Percentiles rank a stretch among this genome's conserved stretches.
Conservation (phyloP, 139 green algal genomes). For the Deuterostichococcus epilithicus region DNA sequence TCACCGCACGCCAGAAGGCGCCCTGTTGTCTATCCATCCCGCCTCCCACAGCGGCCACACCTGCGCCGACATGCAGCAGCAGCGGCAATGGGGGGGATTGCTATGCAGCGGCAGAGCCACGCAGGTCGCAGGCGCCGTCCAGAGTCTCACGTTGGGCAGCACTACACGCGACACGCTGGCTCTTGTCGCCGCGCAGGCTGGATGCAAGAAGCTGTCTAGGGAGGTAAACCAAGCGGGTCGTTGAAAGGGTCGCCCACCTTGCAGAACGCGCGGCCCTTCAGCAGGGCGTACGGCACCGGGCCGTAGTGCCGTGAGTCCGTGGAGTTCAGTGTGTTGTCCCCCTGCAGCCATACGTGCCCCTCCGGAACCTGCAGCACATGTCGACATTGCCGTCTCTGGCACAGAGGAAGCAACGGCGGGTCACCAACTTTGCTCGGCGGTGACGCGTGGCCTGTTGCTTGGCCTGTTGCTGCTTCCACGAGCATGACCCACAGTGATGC, state of each 20-base stretch:
- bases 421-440: too few relatives aligned
- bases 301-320: slow-evolving; percentile 77
- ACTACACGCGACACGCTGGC: neutral
- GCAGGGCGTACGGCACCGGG: slow-evolving; percentile 60
- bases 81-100: too few relatives aligned
- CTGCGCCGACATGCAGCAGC: slow-evolving; percentile 12
- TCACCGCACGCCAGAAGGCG: too few relatives aligned
- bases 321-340: slow-evolving; percentile 74
- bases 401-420: too few relatives aligned
- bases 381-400: too few relatives aligned
- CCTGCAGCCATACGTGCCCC: slow-evolving; percentile 76
- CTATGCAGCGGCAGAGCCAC: neutral
- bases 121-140: neutral
- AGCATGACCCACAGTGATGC: too few relatives aligned
- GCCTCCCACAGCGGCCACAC: slow-evolving; percentile 40
- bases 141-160: neutral
- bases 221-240: neutral
- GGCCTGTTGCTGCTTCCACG: too few relatives aligned
- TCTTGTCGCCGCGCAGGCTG: neutral
- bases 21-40: slow-evolving; percentile 25
- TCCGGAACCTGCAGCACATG: slow-evolving; percentile 47
- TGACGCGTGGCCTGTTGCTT: too few relatives aligned
- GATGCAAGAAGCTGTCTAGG: neutral
- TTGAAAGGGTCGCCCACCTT: slow-evolving; percentile 24
- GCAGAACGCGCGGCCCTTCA: slow-evolving; percentile 56